Conservation (phyloP, 371 early-diverging fungal genomes). For the Zancudomyces culisetae region DNA sequence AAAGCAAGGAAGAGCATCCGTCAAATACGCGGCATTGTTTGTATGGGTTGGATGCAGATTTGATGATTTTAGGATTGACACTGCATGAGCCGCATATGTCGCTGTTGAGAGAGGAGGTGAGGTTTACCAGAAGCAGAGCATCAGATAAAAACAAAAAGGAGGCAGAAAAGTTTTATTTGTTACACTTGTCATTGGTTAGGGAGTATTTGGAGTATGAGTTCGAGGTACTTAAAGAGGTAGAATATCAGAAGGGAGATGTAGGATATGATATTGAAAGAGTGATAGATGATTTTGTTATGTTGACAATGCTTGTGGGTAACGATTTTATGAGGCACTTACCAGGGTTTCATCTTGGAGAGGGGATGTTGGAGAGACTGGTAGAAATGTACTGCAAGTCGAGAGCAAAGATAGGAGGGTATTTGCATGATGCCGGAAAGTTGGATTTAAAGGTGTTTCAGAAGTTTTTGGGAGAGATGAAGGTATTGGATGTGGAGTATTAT, state of each 20-base stretch:
- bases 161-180: slow-evolving; percentile 32
- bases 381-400: slow-evolving; percentile 60
- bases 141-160: slow-evolving; percentile 3
- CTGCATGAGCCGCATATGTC: slow-evolving; percentile 93
- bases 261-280: slow-evolving; percentile 75
- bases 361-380: slow-evolving; percentile 73
- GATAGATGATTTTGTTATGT: slow-evolving; percentile 89
- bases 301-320: slow-evolving; percentile 93
- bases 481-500: not conserved
- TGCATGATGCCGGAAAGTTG: slow-evolving; percentile 64
- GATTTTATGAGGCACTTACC: slow-evolving; percentile 96
- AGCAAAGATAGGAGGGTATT: slow-evolving; percentile 52
- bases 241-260: slow-evolving; percentile 14
- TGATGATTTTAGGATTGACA: slow-evolving; percentile 92
- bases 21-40: slow-evolving; percentile 85
- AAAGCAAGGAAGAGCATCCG: slow-evolving; percentile 55
- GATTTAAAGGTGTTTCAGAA: slow-evolving; percentile 27
- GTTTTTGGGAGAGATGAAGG: slow-evolving; percentile 13
- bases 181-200: slow-evolving; percentile 73
- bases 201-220: slow-evolving; percentile 88
- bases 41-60: slow-evolving; percentile 97
- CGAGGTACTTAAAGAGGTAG: slow-evolving; percentile 10
- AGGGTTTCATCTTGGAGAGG: slow-evolving; percentile 83
- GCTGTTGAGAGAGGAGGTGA: slow-evolving; percentile 89
- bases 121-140: slow-evolving; percentile 29